Evolutionary conservation across 306 rosid genomes (phyloP), one percentile per base, ranked within the genome.

Genomic region (Mimosa pudica): DNA sequence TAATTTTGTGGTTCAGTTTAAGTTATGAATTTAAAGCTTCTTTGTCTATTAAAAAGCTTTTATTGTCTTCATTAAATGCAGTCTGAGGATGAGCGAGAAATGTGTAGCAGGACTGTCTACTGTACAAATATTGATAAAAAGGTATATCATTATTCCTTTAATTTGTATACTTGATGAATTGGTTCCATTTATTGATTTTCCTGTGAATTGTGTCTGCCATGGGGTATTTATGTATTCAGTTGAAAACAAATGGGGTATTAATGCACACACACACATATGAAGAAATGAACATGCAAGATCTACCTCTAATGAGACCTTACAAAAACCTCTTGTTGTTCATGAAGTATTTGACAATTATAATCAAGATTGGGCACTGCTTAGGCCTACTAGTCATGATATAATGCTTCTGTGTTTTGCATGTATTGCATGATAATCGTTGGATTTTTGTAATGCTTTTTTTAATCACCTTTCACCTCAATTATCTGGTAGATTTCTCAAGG

Each of bases 401-500:
- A 10, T 80, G 77, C 74, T 66, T 47, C 44, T 58, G 11, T 45
- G n/a, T 20, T 46, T 30, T 60, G n/a, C 71, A 36, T 61, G 2
- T 65, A 36, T 38, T 0, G 48, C 24, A 6, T 41, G 78, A 49
- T 79, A 71, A 67, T 18, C 11, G 61, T 77, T 46, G 73, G 66
- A 46, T 62, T 55, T 69, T 70, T 83, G 76, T 73, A 74, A 32
- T 47, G 16, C 36, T 2, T 18, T 51, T 44, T 70, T 52, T 51
- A 46, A n/a, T 81, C 60, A 78, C 7, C 54, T 13, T 70, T 41
- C 61, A 69, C 17, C 51, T 69, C 36, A 44, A 75, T n/a, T 73
- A 66, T 73, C 10, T 73, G 83, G 85, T 83, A 95, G 99, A 84
- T 95, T 82, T 84, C 99, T 84, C 99, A 95, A 84, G 86, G 88